Base-by-base conservation (phyloP, 805 yeast species). In the Spathaspora sp. region DNA sequence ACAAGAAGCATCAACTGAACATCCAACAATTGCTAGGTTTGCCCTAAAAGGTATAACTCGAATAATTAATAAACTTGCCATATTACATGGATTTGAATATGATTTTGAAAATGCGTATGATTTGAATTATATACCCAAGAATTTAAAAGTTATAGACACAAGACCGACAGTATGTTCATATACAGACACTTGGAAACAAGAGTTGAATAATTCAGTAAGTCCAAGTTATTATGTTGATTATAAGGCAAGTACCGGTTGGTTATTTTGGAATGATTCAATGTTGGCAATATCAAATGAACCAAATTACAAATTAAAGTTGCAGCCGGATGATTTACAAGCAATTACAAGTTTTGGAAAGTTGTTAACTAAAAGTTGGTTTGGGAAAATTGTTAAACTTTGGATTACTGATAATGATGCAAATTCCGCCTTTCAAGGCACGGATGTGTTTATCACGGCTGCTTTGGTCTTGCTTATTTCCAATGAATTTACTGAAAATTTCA, bases 251-350 rank as follows among this genome's bases (percentile, higher is more conserved):
- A 69, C 72, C 8, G 94, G 96, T 0, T 87, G 91, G 82, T 66
- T 87, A 8, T 85, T 86, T 48, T 89, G 97, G 96, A 87, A 84
- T 12, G 67, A 80, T 17, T 57, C 68, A 0, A 60, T 85, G 65
- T 62, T 64, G 18, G 90, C 77, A 2, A 69, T 83, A 17, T 70
- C 69, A 3, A 65, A 62, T 6, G 67, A 69, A 5, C 62, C 67
- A 2, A 52, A 57, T 2, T 58, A 59, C 17, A 46, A 57, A 3
- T 46, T 71, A 14, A 58, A 65, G 0, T 67, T 85, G 17, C 69
- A 60, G 14, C 68, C 61, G 0, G 49, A 65, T 2, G 93, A 89
- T 54, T 48, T 50, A 0, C 53, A 56, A 1, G 67, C 79, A 0
- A 56, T 89, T 28, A 54, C 55, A 1, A 56, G 59, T 0, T 69